Conservation (phyloP, 306 rosid genomes). For the Malus fusca region DNA sequence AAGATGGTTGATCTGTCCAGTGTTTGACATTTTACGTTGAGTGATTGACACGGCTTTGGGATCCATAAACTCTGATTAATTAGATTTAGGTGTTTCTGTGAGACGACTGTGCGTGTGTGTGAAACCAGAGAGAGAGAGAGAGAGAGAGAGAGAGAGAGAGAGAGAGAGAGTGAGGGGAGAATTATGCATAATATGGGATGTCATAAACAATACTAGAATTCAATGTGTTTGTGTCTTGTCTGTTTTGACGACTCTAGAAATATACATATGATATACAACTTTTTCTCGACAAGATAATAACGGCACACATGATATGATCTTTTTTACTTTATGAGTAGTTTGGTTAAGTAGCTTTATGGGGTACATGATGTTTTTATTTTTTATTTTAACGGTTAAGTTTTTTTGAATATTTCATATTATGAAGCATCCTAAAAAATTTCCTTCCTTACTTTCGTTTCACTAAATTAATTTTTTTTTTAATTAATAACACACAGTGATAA, state of each 20-base stretch:
- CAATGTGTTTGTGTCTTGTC: conserved; percentile 13
- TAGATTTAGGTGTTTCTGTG: not conserved
- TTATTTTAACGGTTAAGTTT: too few relatives aligned
- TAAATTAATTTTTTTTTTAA: too few relatives aligned
- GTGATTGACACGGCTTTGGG: conserved; percentile 41
- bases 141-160: not conserved
- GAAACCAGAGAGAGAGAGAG: not conserved
- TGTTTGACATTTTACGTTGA: conserved; percentile 7
- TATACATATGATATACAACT: not conserved
- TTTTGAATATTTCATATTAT: too few relatives aligned
- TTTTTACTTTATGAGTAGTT: too few relatives aligned
- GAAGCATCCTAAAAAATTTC: too few relatives aligned
- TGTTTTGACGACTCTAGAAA: not conserved
- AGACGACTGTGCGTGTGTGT: not conserved
- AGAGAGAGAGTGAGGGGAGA: not conserved
- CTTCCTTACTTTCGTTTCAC: too few relatives aligned
- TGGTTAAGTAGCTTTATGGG: too few relatives aligned
- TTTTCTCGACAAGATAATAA: not conserved
- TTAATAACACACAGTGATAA: too few relatives aligned
- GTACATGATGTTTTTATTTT: too few relatives aligned
- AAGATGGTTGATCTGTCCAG: conserved; percentile 26
- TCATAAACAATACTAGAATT: not conserved
- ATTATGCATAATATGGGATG: conserved; percentile 18
- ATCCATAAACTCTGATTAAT: conserved; percentile 17
- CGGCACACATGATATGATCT: not conserved